Evolutionary conservation across 1,139 yeast genomes (phyloP).

Genomic region (Scheffersomyces lignicola): DNA sequence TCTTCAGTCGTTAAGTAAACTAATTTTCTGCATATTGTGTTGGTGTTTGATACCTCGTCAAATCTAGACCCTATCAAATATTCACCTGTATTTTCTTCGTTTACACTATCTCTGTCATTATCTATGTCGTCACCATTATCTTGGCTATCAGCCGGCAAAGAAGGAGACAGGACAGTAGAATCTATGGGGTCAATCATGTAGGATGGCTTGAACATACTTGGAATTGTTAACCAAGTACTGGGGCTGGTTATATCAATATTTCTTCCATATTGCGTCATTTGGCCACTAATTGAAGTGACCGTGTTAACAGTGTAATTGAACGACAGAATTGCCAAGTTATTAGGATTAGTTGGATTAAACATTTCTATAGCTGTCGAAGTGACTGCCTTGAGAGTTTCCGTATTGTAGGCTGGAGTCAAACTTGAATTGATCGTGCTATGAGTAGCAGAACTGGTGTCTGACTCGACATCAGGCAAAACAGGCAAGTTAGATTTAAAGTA

Average conservation of each 20-base stretch:
- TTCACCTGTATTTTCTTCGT: slow-evolving; percentile 21
- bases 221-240: slow-evolving; percentile 28
- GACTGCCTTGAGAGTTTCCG: slow-evolving; percentile 4
- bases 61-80: slow-evolving; percentile 28
- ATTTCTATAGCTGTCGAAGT: slow-evolving; percentile 26
- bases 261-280: slow-evolving; percentile 4
- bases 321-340: slow-evolving; percentile 41
- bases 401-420: slow-evolving; percentile 11
- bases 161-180: too few species aligned
- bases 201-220: too few species aligned
- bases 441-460: slow-evolving; percentile 4
- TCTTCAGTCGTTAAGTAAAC: slow-evolving; percentile 24
- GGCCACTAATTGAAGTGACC: slow-evolving; percentile 22
- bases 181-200: too few species aligned
- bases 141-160: neutral
- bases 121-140: slow-evolving; percentile 5
- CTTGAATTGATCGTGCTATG: slow-evolving; percentile 7
- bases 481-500: slow-evolving; percentile 19
- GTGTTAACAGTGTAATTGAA: slow-evolving; percentile 37
- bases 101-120: slow-evolving; percentile 16
- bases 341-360: slow-evolving; percentile 37
- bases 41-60: slow-evolving; percentile 10
- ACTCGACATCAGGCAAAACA: slow-evolving; percentile 8
- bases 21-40: slow-evolving; percentile 23
- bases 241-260: neutral